Evolutionary conservation across 768 basidiomycete species (phyloP).

Genomic region (Coprinopsis strossmayeri): DNA sequence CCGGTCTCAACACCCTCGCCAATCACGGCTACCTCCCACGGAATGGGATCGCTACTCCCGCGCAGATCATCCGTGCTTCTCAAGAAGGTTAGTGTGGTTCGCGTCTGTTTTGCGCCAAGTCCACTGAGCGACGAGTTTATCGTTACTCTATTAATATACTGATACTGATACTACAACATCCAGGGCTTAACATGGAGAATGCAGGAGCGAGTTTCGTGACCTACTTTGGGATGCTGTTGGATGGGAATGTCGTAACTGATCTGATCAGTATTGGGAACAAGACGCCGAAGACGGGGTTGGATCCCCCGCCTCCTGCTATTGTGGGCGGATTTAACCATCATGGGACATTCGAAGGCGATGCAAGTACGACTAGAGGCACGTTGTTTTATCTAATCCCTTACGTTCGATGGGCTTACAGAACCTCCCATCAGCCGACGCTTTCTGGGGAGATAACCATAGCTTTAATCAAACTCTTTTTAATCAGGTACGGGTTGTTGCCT

Average conservation of each 20-base stretch:
- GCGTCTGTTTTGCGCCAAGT: neutral
- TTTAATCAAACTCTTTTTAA: slow-evolving; percentile 18
- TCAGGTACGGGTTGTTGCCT: slow-evolving; percentile 11
- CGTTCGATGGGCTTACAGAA: no score
- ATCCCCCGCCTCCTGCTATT: slow-evolving; percentile 14
- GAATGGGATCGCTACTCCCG: slow-evolving; percentile 8
- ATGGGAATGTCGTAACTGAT: slow-evolving; percentile 14
- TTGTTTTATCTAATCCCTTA: no score
- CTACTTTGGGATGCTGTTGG: slow-evolving; percentile 11
- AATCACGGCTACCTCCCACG: slow-evolving; percentile 13
- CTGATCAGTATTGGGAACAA: slow-evolving; percentile 15
- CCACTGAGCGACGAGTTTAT: neutral
- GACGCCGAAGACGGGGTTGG: slow-evolving; percentile 12
- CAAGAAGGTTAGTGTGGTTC: slow-evolving; percentile 11
- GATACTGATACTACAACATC: neutral
- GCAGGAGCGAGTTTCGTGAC: slow-evolving; percentile 12
- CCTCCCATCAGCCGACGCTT: slow-evolving; percentile 13
- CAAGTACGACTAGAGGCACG: neutral
- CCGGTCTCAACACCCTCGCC: slow-evolving; percentile 16
- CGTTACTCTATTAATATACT: neutral
- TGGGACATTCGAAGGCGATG: slow-evolving; percentile 13
- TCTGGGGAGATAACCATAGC: slow-evolving; percentile 16
- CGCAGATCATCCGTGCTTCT: slow-evolving; percentile 8
- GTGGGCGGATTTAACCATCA: slow-evolving; percentile 15
- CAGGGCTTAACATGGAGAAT: slow-evolving; percentile 16